Base-by-base conservation (phyloP, 306 rosid genomes). In the Boehmeria nivea region DNA sequence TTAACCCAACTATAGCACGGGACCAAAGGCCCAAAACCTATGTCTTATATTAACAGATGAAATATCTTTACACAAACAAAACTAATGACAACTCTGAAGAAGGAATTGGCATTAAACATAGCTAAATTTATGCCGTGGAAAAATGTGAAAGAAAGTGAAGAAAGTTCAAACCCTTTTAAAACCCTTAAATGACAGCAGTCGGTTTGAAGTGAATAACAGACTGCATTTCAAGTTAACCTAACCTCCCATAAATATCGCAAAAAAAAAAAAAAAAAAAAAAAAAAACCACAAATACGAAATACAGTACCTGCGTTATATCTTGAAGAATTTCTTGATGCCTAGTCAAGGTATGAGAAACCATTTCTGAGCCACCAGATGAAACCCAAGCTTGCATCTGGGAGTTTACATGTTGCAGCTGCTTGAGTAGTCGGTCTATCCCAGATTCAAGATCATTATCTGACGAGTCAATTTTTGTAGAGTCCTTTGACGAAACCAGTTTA, bases 341-440 rank as follows among this genome's bases (percentile, higher is more conserved):
- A 54, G 88, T 93, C 74, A 93, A 76, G 40, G 99, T 87, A 66
- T 88, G 96, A 78, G 99, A 88, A 70, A 93, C 99, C 95, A 93
- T 85, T 75, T 93, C 99, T 12, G 95, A 77, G 44, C 96, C 99
- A 64, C 87, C 99, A 19, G 99, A 67, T 51, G 99, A 85, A 31
- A 87, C 99, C 99, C 87, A 93, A 51, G 94, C 86, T 60, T 87
- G 96, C 99, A 93, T 93, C 75, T 88, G 99, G n/a, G 78, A 68
- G 72, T 93, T 93, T 64, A 87, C 90, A 79, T 81, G 99, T 72
- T 93, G 95, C 39, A 93, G 95, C 73, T 93, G 94, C 66, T 83
- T 87, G 43, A 88, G 58, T 59, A 88, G 61, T 54, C 70, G 72
- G 28, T 93, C 95, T 59, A 93, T 83, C 80, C 75, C 86, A 20